These are phyloP conservation scores for Botrytis hyacinthi DNA, from an alignment of 2,329 filamentous ascomycete genomes.

Conservation along the genomic window DNA sequence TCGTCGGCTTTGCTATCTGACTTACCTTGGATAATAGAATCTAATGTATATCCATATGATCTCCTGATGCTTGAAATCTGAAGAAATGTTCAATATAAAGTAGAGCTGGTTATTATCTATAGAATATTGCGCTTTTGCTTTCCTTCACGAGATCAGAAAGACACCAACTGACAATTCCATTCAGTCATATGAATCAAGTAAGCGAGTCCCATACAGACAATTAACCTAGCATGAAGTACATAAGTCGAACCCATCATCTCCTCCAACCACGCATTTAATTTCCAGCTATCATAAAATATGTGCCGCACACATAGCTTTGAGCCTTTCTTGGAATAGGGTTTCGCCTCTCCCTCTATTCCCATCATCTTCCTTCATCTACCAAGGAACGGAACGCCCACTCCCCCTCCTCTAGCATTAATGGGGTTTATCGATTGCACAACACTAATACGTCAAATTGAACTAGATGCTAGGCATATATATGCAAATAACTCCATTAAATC, in stretches of 20 bases:
- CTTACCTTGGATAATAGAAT: not conserved
- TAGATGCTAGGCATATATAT: not conserved
- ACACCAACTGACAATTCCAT: not conserved
- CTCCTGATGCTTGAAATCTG: not conserved
- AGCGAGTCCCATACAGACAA: fast-evolving
- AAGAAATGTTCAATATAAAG: not conserved
- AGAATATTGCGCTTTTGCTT: not conserved
- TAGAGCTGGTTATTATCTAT: not conserved
- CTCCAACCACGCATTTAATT: not conserved
- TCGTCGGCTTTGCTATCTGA: not conserved
- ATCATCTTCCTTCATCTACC: not conserved
- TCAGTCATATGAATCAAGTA: not conserved
- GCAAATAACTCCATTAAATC: not conserved
- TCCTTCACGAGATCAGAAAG: not conserved
- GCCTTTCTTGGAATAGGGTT: not conserved
- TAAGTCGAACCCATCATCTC: not conserved
- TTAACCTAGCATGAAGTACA: not conserved
- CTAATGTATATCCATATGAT: not conserved
- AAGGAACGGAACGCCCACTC: not conserved
- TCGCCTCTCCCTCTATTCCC: too few relatives aligned
- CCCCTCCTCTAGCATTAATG: not conserved
- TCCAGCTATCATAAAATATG: not conserved
- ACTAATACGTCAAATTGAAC: not conserved
- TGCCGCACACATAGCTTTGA: not conserved
- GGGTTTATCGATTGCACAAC: not conserved